A percentile compares a stretch with the other conserved stretches of the same genome.
Evolutionary conservation across 306 rosid genomes (phyloP).

Genomic region (Abrus precatorius): DNA sequence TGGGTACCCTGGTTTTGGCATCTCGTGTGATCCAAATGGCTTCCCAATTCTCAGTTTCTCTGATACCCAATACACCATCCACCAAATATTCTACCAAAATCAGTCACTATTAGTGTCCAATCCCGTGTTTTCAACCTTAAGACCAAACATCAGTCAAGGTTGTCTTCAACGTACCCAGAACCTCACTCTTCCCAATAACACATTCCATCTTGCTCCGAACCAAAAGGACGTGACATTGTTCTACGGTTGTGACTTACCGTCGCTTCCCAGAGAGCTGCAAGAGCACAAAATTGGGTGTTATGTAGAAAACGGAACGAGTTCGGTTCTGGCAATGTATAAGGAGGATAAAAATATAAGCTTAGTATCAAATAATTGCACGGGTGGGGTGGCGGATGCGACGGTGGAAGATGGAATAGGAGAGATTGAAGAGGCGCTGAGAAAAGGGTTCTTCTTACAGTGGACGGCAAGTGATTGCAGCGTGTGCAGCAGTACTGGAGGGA

Average conservation of each 20-base stretch:
- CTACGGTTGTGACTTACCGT: slow-evolving; percentile 38
- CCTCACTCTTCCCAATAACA: background rate
- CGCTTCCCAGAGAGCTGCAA: slow-evolving; percentile 2
- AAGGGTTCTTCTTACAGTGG: slow-evolving; percentile 69
- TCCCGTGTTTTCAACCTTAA: slow-evolving; percentile 20
- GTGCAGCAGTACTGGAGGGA: slow-evolving; percentile 52
- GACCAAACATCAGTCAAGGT: background rate
- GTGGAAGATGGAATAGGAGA: slow-evolving; percentile 23
- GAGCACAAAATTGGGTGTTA: slow-evolving; percentile 50
- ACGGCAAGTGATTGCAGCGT: slow-evolving; percentile 41
- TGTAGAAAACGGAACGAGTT: background rate
- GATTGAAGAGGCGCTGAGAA: slow-evolving; percentile 42
- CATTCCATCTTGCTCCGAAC: background rate
- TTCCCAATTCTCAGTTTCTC: slow-evolving; percentile 53
- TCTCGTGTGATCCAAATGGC: slow-evolving; percentile 50
- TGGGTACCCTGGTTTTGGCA: slow-evolving; percentile 66
- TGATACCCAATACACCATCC: slow-evolving; percentile 26
- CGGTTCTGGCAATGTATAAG: slow-evolving; percentile 53
- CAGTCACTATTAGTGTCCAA: slow-evolving; percentile 54
- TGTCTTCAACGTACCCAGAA: slow-evolving; percentile 42
- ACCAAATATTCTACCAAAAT: slow-evolving; percentile 50
- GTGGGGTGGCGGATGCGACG: background rate
- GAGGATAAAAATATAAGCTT: background rate
- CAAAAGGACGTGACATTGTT: slow-evolving; percentile 43
- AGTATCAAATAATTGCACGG: slow-evolving; percentile 39